Evolutionary conservation across 2,329 filamentous ascomycete species (phyloP).

Genomic region (Fusarium metavorans): DNA sequence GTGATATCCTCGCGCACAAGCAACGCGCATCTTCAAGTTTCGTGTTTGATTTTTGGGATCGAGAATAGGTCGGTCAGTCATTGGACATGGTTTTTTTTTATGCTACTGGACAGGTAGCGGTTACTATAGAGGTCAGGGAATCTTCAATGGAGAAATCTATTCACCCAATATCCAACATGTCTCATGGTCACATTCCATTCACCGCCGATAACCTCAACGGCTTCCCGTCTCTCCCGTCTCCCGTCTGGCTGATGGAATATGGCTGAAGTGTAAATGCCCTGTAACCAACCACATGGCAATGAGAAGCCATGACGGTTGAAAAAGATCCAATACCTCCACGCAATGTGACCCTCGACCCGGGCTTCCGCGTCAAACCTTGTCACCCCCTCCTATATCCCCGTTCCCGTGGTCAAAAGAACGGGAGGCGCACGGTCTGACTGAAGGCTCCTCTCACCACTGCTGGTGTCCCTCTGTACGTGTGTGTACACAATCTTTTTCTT

Average conservation of each 20-base stretch:
- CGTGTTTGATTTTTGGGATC: slow-evolving; percentile 22
- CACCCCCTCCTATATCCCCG: neutral
- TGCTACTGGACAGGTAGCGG: slow-evolving; percentile 4
- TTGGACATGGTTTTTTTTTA: neutral
- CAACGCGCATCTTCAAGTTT: slow-evolving; percentile 33
- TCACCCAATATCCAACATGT: neutral
- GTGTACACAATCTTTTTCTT: neutral
- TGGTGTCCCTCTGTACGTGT: neutral
- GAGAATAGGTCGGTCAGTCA: neutral
- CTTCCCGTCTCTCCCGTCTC: neutral
- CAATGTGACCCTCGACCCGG: slow-evolving; percentile 7
- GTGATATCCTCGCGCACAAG: slow-evolving; percentile 39
- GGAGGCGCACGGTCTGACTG: slow-evolving; percentile 15
- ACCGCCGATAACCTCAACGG: neutral
- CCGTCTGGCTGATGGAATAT: neutral
- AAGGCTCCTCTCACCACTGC: slow-evolving; percentile 4
- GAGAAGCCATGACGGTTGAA: slow-evolving; percentile 1
- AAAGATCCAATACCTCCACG: neutral
- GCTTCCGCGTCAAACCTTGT: neutral
- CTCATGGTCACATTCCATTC: neutral
- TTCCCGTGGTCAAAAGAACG: slow-evolving; percentile 1
- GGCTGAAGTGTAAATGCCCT: slow-evolving; percentile 8
- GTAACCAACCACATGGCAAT: slow-evolving; percentile 12
- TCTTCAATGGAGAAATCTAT: slow-evolving; percentile 17
- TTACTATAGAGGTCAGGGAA: slow-evolving; percentile 23